Base-by-base conservation (phyloP, 768 basidiomycete genomes). In the Rhodotorula toruloides region DNA sequence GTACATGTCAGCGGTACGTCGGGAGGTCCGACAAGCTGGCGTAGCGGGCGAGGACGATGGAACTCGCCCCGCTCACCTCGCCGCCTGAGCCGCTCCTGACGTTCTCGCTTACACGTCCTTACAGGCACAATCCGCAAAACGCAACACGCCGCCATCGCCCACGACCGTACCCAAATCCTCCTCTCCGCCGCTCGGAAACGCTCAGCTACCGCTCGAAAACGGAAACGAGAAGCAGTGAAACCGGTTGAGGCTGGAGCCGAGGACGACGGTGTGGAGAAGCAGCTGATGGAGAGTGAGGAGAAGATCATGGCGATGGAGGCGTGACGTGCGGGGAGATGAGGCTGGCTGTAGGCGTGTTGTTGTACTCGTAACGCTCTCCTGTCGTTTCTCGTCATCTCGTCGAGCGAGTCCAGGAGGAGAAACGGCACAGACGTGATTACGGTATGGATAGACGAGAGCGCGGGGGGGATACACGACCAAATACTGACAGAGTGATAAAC, bases 101-200 rank as follows among this genome's bases (percentile, higher is more conserved):
- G 5, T 34, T 27, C 31, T 16, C 31, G 4, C 31, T 11, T 19
- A 4, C 31, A 14, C 11, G 16, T 8, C 3, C 11, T 12, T 0
- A 8, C 42, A 74, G 74, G 74, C 19, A 74, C 74, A 22, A 74
- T 74, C 25, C 66, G 74, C 13, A 74, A 74, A 47, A 68, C 68
- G 29, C 74, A 74, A 49, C 74, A 74, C 47, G 58, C 65, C 22
- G 72, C 72, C 8, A 73, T 74, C 56, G 29, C 36, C 21, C 65
- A 65, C 44, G 74, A 74, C 60, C 63, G 74, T 36, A 39, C 58
- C 21, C 39, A 67, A n/a, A 68, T 74, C 55, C 62, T 74, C 21
- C 49, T 27, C 14, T 37, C 53, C 17, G 57, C 65, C 16, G 16
- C 50, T 9, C 25, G 44, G n/a, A n/a, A n/a, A n/a, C n/a, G n/a